Evolutionary conservation across 441 rosid species (phyloP).

Genomic region (Gossypium lobatum): DNA sequence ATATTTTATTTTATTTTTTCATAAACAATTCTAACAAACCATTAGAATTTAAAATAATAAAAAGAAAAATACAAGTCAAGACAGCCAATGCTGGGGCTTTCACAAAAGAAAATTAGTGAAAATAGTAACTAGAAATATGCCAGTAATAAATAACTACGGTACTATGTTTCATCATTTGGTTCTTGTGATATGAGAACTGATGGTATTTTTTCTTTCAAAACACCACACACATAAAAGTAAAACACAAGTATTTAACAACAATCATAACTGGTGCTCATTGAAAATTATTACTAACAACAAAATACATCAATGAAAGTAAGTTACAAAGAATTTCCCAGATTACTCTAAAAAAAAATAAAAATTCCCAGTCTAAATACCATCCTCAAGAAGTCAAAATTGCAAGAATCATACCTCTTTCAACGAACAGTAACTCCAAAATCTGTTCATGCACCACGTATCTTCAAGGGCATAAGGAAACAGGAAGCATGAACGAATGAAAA

Average conservation of each 20-base stretch:
- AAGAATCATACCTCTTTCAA: not conserved
- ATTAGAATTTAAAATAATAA: too few species aligned
- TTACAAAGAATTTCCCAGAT: not conserved
- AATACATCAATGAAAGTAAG: not conserved
- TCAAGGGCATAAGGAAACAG: not conserved
- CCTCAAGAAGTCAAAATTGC: not conserved
- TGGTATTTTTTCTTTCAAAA: not conserved
- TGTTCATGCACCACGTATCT: not conserved
- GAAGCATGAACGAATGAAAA: not conserved
- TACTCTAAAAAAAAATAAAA: not conserved
- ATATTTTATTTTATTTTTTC: too few species aligned
- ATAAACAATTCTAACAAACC: too few species aligned
- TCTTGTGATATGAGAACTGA: not conserved
- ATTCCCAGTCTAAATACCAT: not conserved
- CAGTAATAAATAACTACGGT: not conserved
- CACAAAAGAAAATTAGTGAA: too few species aligned
- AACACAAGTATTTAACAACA: not conserved
- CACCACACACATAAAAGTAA: not conserved
- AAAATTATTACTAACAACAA: not conserved
- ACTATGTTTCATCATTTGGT: too few species aligned
- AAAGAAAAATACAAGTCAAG: too few species aligned
- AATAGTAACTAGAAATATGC: not conserved
- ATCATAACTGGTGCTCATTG: not conserved
- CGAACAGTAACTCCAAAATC: not conserved
- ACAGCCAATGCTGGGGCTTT: too few species aligned